A percentile compares a stretch with the other conserved stretches of the same genome.
These are phyloP conservation scores for Pichia sporocuriosa DNA, from an alignment of 805 yeast genomes.

Conservation along the genomic window DNA sequence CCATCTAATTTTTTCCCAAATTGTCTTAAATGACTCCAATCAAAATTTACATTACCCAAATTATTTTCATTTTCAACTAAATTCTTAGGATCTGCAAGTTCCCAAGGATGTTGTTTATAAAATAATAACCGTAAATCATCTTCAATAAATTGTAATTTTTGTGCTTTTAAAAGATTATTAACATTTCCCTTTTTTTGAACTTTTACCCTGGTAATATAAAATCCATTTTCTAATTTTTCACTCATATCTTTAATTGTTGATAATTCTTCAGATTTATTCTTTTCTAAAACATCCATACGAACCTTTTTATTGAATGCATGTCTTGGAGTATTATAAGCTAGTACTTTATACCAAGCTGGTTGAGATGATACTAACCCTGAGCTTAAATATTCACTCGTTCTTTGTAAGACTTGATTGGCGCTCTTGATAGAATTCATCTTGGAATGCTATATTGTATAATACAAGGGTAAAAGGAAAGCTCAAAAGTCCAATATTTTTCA, in stretches of 20 bases:
- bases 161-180: slow-evolving; percentile 41
- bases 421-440: slow-evolving; percentile 66
- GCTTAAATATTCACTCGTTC: slow-evolving; percentile 69
- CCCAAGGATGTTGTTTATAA: slow-evolving; percentile 97
- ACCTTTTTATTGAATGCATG: slow-evolving; percentile 47
- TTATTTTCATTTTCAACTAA: slow-evolving; percentile 69
- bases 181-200: slow-evolving; percentile 29
- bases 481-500: too few species aligned
- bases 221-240: slow-evolving; percentile 14
- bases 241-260: slow-evolving; percentile 16
- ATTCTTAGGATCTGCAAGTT: slow-evolving; percentile 80
- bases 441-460: too few species aligned
- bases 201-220: slow-evolving; percentile 43
- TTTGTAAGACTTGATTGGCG: slow-evolving; percentile 71
- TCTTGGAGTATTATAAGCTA: slow-evolving; percentile 76
- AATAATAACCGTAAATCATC: slow-evolving; percentile 79
- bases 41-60: slow-evolving; percentile 40
- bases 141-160: slow-evolving; percentile 54
- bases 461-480: too few species aligned
- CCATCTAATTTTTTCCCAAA: slow-evolving; percentile 74
- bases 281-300: slow-evolving; percentile 24
- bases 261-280: slow-evolving; percentile 19
- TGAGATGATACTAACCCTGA: slow-evolving; percentile 62
- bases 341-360: slow-evolving; percentile 88
- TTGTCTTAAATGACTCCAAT: slow-evolving; percentile 81